phyloP scores from a whole-genome alignment of 371 early-diverging fungal genomes.

The Rhizopus sp. region DNA sequence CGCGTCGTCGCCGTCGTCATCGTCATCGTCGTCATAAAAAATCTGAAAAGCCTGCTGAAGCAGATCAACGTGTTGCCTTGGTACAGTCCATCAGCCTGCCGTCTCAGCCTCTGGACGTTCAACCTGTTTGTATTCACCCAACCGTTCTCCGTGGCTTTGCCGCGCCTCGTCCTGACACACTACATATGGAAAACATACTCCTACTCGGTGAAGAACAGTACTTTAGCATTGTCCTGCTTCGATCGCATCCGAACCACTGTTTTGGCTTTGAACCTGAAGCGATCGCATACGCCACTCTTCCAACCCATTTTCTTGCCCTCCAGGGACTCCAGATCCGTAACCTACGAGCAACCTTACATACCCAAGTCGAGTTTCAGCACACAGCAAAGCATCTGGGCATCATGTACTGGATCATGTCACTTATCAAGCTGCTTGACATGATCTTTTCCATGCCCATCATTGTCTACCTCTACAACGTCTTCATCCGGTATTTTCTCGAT shows the following conservation, averaged over 20 bases:
- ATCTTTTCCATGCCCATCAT: constrained; percentile 45
- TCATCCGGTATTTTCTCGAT: constrained; percentile 32
- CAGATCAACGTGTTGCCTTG: too few species aligned
- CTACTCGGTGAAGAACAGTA: constrained; percentile 52
- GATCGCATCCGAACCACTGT: constrained; percentile 43
- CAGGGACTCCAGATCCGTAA: constrained; percentile 43
- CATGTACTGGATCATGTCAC: constrained; percentile 41
- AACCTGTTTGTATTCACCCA: constrained; percentile 44
- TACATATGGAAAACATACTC: constrained; percentile 50
- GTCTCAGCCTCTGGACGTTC: constrained; percentile 10
- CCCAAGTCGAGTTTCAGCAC: constrained; percentile 43
- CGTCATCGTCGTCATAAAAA: constrained; percentile 8
- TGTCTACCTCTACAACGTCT: constrained; percentile 39
- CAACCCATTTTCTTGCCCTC: constrained; percentile 39
- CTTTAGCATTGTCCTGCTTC: constrained; percentile 39
- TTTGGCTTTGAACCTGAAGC: constrained; percentile 55
- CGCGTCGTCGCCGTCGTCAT: neutral
- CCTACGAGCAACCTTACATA: constrained; percentile 42
- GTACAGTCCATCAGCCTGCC: neutral
- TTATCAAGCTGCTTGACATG: constrained; percentile 43
- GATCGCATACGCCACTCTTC: constrained; percentile 43
- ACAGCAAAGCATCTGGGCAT: constrained; percentile 40
- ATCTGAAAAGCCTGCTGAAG: neutral
- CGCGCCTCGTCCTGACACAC: constrained; percentile 35
- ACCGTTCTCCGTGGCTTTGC: constrained; percentile 51